phyloP scores from a whole-genome alignment of 192 early-diverging fungal genomes.

The Umbelopsis sp. region DNA sequence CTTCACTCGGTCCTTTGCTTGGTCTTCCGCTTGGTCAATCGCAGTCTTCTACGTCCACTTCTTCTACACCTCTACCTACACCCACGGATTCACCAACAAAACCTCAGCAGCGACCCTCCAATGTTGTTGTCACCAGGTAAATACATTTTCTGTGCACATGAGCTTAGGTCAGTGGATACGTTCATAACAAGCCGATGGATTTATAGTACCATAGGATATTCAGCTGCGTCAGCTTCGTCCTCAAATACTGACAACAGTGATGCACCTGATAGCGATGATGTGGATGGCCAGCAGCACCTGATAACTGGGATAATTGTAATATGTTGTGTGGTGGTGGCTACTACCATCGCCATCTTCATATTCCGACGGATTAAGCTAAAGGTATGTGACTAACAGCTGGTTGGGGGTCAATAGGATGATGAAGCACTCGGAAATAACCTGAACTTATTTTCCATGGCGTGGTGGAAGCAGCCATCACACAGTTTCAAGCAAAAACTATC shows the following conservation, averaged over 20 bases:
- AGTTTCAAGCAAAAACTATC: constrained; percentile 21
- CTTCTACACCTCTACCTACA: not conserved
- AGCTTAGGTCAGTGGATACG: too few relatives aligned
- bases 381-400: not conserved
- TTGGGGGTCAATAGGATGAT: not conserved
- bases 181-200: not conserved
- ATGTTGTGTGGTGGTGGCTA: not conserved
- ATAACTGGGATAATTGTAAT: not conserved
- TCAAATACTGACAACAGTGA: not conserved
- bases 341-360: constrained; percentile 17
- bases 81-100: not conserved
- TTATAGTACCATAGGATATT: not conserved
- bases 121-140: constrained; percentile 10
- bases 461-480: constrained; percentile 6
- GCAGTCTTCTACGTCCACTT: not conserved
- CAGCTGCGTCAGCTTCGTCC: not conserved
- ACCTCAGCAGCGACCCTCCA: not conserved
- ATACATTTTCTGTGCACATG: not conserved
- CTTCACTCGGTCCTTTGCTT: not conserved
- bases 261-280: not conserved
- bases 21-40: too few relatives aligned
- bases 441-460: not conserved
- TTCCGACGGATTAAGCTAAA: constrained; percentile 9
- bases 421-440: not conserved
- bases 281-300: not conserved